Percentiles rank a stretch among this genome's conserved stretches.
Conservation (phyloP, 2,329 filamentous ascomycete species). For the Aspergillus candidus region DNA sequence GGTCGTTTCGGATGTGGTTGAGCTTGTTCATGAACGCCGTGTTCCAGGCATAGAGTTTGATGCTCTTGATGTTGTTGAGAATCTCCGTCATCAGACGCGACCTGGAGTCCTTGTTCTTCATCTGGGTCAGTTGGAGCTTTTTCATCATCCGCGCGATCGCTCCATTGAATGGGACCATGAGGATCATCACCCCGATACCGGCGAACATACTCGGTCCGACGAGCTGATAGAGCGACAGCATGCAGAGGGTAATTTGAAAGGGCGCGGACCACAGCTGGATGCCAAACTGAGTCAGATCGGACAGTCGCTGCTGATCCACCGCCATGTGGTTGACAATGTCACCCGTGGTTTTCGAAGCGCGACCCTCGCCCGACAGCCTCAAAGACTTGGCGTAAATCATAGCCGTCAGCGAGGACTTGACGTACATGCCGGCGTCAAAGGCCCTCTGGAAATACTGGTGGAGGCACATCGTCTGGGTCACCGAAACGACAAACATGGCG, state of each 20-base stretch:
- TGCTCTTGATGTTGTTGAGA: constrained; percentile 98
- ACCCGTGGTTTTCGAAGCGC: constrained; percentile 81
- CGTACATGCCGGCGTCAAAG: constrained; percentile 93
- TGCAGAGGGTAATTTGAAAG: constrained; percentile 92
- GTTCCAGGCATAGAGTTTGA: constrained; percentile 98
- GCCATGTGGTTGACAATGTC: constrained; percentile 99
- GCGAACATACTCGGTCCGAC: constrained; percentile 94
- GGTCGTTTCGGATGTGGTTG: constrained; percentile 91
- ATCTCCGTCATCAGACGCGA: constrained; percentile 95
- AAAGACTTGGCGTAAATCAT: constrained; percentile 91
- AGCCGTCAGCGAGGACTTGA: constrained; percentile 84
- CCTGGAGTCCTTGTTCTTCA: constrained; percentile 97
- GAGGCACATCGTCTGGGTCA: constrained; percentile 79
- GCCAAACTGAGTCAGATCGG: constrained; percentile 91
- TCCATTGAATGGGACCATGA: constrained; percentile 96
- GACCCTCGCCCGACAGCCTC: constrained; percentile 85
- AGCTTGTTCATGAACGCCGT: constrained; percentile 96
- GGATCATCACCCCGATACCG: constrained; percentile 86
- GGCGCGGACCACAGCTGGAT: constrained; percentile 96
- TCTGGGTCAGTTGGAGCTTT: constrained; percentile 87
- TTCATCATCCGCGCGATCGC: constrained; percentile 91
- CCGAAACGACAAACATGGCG: constrained; percentile 83
- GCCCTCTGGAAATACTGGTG: constrained; percentile 97
- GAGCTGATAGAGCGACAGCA: constrained; percentile 92
- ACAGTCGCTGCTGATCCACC: constrained; percentile 89